Conservation (phyloP, 176 grass and related monocot genomes). For the Raddia distichophylla region DNA sequence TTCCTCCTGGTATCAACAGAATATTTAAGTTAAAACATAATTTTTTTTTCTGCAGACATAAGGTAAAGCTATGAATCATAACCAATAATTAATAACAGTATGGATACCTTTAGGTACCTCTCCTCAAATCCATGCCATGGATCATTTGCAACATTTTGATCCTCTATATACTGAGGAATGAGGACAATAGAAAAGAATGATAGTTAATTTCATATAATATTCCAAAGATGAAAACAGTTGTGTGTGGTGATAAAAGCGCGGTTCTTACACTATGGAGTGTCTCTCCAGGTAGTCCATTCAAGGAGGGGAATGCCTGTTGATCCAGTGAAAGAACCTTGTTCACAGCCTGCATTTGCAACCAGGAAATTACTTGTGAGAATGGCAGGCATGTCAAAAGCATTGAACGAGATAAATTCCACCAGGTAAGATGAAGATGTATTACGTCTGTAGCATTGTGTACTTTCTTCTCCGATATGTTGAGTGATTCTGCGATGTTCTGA, state of each 20-base stretch:
- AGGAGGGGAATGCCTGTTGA: constrained; percentile 78
- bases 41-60: not conserved
- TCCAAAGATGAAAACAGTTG: not conserved
- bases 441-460: constrained; percentile 79
- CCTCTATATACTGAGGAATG: constrained; percentile 80
- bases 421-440: not conserved
- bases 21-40: constrained; percentile 31
- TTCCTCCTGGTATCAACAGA: constrained; percentile 68
- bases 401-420: constrained; percentile 9
- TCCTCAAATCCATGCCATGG: constrained; percentile 92
- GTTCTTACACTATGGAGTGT: constrained; percentile 81
- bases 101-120: constrained; percentile 73
- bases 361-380: constrained; percentile 32
- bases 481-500: constrained; percentile 76
- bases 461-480: constrained; percentile 89
- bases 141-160: constrained; percentile 78
- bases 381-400: constrained; percentile 33
- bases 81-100: constrained; percentile 12
- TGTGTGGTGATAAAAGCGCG: not conserved
- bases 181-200: constrained; percentile 13
- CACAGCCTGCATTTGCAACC: constrained; percentile 58
- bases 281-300: constrained; percentile 72
- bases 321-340: constrained; percentile 87
- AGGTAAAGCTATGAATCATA: not conserved
- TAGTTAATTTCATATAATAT: constrained; percentile 1